A percentile compares a stretch with the other conserved stretches of the same genome.
Evolutionary conservation across 352 stramenopile species (phyloP).

Genomic region (Globisporangium spiculum): DNA sequence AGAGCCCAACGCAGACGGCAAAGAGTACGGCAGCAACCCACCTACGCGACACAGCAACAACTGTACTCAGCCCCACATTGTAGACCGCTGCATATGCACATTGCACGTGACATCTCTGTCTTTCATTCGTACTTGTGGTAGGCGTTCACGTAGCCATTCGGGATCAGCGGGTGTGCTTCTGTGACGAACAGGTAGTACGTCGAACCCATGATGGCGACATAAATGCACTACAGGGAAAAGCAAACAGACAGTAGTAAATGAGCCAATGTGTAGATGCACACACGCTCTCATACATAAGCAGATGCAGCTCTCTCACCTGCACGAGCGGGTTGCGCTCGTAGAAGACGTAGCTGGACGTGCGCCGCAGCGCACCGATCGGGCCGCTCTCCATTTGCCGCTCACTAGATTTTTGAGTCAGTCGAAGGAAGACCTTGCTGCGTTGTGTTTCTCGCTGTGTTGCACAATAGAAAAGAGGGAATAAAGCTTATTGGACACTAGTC

Average conservation of each 20-base stretch:
- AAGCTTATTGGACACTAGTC: neutral
- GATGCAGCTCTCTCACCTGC: slow-evolving; percentile 31
- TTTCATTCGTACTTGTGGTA: slow-evolving; percentile 56
- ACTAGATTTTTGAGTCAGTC: neutral
- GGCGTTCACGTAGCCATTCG: slow-evolving; percentile 54
- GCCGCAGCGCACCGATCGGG: slow-evolving; percentile 27
- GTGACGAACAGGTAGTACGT: slow-evolving; percentile 72
- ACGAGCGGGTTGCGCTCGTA: slow-evolving; percentile 68
- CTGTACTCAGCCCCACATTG: neutral
- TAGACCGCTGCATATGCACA: neutral
- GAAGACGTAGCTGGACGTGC: slow-evolving; percentile 56
- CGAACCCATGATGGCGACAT: slow-evolving; percentile 64
- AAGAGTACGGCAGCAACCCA: slow-evolving; percentile 53
- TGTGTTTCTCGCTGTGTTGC: neutral
- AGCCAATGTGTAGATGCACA: neutral
- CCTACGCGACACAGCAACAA: slow-evolving; percentile 22
- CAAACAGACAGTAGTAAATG: neutral
- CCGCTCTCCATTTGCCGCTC: neutral
- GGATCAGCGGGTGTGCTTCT: slow-evolving; percentile 57
- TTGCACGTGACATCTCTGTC: neutral
- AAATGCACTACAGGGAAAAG: slow-evolving; percentile 40
- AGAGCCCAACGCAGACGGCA: slow-evolving; percentile 52
- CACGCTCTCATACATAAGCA: neutral
- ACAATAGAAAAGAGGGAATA: neutral
- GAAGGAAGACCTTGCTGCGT: neutral